Evolutionary conservation across 108 stramenopile genomes (phyloP), one percentile per base, ranked within the genome.

Genomic region (Pseudonitzschia delicatissima): DNA sequence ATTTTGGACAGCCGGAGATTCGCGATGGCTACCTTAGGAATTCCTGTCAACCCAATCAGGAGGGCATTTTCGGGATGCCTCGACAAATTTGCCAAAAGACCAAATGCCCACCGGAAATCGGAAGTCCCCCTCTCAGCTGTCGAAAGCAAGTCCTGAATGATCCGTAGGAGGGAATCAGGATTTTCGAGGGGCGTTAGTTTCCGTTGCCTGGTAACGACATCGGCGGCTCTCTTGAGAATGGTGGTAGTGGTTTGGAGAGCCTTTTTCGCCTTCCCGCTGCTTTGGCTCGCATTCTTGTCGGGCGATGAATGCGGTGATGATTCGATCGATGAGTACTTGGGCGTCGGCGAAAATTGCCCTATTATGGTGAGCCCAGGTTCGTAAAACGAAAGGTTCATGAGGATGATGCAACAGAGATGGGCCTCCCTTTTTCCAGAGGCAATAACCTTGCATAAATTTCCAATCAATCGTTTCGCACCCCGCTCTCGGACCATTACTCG

Each of bases 51-150:
- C 7, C 67, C 67, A 40, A 76, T 76, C 39, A 76, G 42, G 1
- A 69, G 29, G 15, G 74, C 74, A 64, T 68, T 76, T 40, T 76
- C 74, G n/a, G 68, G 60, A 59, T 76, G 39, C 37, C 60, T 64
- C 0, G 68, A 58, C 9, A 76, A 47, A 6, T 61, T 45, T 7
- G 74, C 74, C 23, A 76, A 25, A 2, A 76, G 40, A 2, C 74
- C 74, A 50, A 76, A 76, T 2, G 74, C 74, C 74, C 74, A 76
- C 20, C 74, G 74, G 44, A 58, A 76, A 47, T 76, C 74, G 3
- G 74, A 67, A 8, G 74, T 76, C 5, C 68, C 74, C 23, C 63
- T 31, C 7, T 67, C 68, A 1, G 68, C 74, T 47, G 57, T 67
- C 4, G 68, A 62, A 23, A 63, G 45, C 33, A 76, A 47, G 25